These are phyloP conservation scores for Aureobasidium sp. DNA, from an alignment of 2,329 filamentous ascomycete species.

Conservation along the genomic window DNA sequence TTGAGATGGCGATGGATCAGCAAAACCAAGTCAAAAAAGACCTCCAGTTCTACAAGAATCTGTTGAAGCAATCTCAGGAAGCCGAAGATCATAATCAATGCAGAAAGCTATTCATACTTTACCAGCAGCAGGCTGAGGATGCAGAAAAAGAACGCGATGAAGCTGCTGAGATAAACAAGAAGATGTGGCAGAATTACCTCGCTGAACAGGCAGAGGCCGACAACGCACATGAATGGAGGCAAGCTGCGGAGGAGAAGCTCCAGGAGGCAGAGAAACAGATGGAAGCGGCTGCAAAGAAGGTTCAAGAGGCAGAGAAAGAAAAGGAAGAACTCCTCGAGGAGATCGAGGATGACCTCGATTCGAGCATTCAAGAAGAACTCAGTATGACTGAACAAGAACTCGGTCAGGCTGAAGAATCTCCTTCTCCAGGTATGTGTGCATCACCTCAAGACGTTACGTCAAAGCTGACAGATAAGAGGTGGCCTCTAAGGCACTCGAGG, in stretches of 20 bases:
- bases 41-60: not conserved
- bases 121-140: not conserved
- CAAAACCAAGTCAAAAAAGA: not conserved
- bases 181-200: not conserved
- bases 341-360: not conserved
- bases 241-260: too few species aligned
- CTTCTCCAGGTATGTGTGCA: not conserved
- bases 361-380: not conserved
- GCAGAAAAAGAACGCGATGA: not conserved
- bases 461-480: slow-evolving; percentile 10
- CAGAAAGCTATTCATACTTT: not conserved
- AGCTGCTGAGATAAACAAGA: not conserved
- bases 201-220: not conserved
- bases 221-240: too few species aligned
- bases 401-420: not conserved
- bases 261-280: not conserved
- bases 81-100: not conserved
- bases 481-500: not conserved
- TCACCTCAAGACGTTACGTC: not conserved
- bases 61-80: not conserved
- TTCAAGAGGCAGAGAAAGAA: not conserved
- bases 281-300: not conserved
- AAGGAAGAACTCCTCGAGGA: not conserved
- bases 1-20: not conserved
- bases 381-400: too few species aligned